phyloP scores from a whole-genome alignment of 331 rosid genomes.

The Malus hybrid region DNA sequence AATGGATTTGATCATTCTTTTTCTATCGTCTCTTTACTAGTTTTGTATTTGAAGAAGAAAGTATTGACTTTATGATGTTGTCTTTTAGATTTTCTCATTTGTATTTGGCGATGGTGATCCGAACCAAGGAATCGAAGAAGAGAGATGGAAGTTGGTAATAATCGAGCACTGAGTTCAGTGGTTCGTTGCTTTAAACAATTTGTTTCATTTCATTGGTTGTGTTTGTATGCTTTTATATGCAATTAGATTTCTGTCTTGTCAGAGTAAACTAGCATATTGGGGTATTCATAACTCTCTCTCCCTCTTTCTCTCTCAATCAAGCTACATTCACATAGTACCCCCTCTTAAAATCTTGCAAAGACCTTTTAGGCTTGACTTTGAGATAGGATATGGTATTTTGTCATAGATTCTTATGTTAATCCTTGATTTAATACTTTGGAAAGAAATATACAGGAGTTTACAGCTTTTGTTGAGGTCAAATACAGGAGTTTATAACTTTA shows the following conservation, averaged over 20 bases:
- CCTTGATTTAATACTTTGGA: background rate
- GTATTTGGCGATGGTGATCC: too few relatives aligned
- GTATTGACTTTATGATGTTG: constrained; percentile 14
- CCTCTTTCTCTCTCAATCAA: background rate
- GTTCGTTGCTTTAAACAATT: constrained; percentile 63
- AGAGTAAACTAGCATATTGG: background rate
- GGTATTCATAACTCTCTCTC: background rate
- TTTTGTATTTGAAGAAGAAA: constrained; percentile 1
- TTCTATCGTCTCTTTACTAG: background rate
- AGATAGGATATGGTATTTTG: background rate
- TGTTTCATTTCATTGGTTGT: constrained; percentile 9
- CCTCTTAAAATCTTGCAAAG: background rate
- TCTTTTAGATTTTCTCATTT: constrained; percentile 70
- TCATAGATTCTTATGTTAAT: background rate
- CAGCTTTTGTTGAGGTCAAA: background rate
- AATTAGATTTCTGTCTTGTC: background rate
- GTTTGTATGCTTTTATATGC: background rate
- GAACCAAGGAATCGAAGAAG: too few relatives aligned
- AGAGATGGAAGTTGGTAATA: constrained; percentile 9
- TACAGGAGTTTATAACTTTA: too few relatives aligned
- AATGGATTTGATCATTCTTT: constrained; percentile 12
- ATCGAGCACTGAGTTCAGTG: constrained; percentile 78
- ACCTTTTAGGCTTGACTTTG: background rate
- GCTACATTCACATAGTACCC: background rate
- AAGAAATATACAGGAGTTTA: background rate